Conservation (phyloP, 164 flowering plant species). For the Piper longum region DNA sequence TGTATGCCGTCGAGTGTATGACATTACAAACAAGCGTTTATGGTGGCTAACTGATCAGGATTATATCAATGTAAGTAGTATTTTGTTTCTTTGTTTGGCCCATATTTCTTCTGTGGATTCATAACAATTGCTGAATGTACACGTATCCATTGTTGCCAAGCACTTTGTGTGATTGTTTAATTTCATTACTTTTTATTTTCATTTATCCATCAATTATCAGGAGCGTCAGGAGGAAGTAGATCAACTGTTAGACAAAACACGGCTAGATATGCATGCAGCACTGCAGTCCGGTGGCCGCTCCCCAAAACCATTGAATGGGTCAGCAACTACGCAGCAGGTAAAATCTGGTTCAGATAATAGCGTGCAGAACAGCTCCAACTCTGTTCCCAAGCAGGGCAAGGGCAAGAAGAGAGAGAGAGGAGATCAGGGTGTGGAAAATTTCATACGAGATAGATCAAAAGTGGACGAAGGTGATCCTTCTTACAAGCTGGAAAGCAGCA, state of each 20-base stretch:
- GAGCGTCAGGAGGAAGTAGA: conserved; percentile 85
- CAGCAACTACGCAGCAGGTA: conserved; percentile 42
- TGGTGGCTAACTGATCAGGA: conserved; percentile 95
- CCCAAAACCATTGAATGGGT: conserved; percentile 65
- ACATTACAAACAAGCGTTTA: conserved; percentile 60
- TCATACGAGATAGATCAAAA: conserved; percentile 51
- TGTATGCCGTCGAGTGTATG: conserved; percentile 85
- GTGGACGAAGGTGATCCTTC: conserved; percentile 56
- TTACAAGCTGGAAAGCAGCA: conserved; percentile 27
- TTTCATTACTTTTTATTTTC: background rate
- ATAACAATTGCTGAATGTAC: no score
- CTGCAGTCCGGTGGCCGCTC: conserved; percentile 61
- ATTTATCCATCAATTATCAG: conserved; percentile 15
- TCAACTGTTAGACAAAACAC: conserved; percentile 51
- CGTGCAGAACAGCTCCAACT: conserved; percentile 31
- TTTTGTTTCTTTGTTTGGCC: background rate
- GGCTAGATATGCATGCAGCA: conserved; percentile 74
- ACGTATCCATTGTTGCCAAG: no score
- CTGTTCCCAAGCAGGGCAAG: conserved; percentile 54
- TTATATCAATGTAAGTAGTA: conserved; percentile 58
- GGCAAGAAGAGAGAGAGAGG: conserved; percentile 71
- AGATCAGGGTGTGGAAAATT: conserved; percentile 52
- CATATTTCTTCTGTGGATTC: background rate
- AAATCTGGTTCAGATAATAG: conserved; percentile 56
- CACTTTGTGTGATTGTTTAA: no score